A percentile compares a stretch with the other conserved stretches of the same genome.
These are phyloP conservation scores for Cichorium intybus DNA, from an alignment of 140 eudicot genomes.

Conservation along the genomic window DNA sequence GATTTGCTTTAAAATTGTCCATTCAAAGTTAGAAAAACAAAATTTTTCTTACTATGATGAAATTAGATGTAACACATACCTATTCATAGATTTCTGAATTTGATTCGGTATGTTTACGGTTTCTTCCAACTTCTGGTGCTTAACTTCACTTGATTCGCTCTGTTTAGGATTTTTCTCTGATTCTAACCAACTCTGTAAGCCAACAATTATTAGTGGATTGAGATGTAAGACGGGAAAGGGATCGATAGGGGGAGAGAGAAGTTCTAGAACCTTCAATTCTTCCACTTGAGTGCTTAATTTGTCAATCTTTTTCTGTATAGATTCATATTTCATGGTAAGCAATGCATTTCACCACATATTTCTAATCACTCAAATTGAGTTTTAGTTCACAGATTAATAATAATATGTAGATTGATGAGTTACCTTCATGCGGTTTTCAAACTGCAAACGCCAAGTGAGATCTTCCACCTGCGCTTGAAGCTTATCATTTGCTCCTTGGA, in stretches of 20 bases:
- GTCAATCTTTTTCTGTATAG: constrained; percentile 77
- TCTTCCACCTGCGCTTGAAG: constrained; percentile 91
- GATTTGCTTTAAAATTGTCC: constrained; percentile 4
- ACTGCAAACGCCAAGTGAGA: constrained; percentile 82
- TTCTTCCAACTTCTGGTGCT: constrained; percentile 77
- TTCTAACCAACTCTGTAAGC: constrained; percentile 49
- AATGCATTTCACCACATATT: constrained; percentile 31
- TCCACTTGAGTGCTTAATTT: constrained; percentile 56
- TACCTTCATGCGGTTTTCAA: constrained; percentile 93
- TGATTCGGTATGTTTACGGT: constrained; percentile 69
- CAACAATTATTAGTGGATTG: constrained; percentile 1
- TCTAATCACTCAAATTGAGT: not conserved
- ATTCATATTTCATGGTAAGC: constrained; percentile 66
- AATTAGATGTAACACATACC: constrained; percentile 42
- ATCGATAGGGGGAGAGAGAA: not conserved
- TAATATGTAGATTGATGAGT: too few species aligned
- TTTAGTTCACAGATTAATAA: not conserved
- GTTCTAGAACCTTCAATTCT: constrained; percentile 43
- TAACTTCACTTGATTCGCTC: constrained; percentile 56
- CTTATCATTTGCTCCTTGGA: constrained; percentile 92
- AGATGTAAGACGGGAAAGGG: constrained; percentile 8
- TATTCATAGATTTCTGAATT: constrained; percentile 78
- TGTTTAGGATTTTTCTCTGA: constrained; percentile 50
- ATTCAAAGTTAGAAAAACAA: not conserved
- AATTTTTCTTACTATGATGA: constrained; percentile 9